Evolutionary conservation across 345 rosid genomes (phyloP).

Genomic region (Sisymbrium irio): DNA sequence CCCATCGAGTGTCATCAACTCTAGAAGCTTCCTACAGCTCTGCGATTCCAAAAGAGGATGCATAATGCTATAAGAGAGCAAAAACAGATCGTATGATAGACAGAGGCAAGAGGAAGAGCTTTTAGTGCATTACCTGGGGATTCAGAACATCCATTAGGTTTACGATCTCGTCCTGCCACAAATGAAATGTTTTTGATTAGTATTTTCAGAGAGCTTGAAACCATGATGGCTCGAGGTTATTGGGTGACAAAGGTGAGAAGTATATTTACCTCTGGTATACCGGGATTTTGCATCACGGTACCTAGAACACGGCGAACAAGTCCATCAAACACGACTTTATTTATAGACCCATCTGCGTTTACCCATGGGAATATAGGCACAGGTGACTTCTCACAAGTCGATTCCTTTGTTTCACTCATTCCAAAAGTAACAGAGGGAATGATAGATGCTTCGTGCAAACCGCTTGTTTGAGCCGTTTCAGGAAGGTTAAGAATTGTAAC

Average conservation of each 20-base stretch:
- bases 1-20: constrained; percentile 72
- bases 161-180: constrained; percentile 67
- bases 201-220: constrained; percentile 5
- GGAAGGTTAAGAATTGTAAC: constrained; percentile 92
- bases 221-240: background rate
- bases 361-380: constrained; percentile 86
- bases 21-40: constrained; percentile 73
- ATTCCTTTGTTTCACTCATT: constrained; percentile 16
- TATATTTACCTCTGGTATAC: constrained; percentile 67
- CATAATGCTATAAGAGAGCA: constrained; percentile 4
- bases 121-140: constrained; percentile 67
- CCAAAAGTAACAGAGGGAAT: constrained; percentile 26
- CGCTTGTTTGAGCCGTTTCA: constrained; percentile 46
- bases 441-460: constrained; percentile 33
- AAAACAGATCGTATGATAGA: background rate
- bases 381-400: constrained; percentile 35
- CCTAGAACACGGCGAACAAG: constrained; percentile 83
- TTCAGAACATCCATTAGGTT: constrained; percentile 65
- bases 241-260: constrained; percentile 15
- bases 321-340: constrained; percentile 62
- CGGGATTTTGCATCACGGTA: constrained; percentile 85
- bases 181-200: constrained; percentile 9
- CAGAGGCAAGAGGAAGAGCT: background rate
- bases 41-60: constrained; percentile 16
- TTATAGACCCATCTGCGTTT: constrained; percentile 83